These are phyloP conservation scores for Spergularia bocconei DNA, from an alignment of 148 eudicot species.

Conservation along the genomic window DNA sequence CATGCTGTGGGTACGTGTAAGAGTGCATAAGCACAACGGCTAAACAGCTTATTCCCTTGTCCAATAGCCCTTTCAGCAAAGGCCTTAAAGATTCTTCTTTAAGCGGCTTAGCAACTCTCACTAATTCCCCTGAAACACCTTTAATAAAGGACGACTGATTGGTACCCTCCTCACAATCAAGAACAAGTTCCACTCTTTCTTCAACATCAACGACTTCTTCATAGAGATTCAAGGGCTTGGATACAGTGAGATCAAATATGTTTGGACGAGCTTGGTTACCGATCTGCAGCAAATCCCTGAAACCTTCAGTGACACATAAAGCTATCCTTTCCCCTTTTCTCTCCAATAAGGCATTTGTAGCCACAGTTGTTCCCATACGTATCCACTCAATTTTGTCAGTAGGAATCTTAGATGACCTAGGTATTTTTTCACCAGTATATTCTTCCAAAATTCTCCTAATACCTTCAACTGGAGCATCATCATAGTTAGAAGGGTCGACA, in stretches of 20 bases:
- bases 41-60: slow-evolving; percentile 75
- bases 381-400: slow-evolving; percentile 96
- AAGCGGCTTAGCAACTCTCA: slow-evolving; percentile 66
- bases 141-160: slow-evolving; percentile 34
- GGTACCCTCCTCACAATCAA: slow-evolving; percentile 36
- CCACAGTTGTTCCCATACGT: slow-evolving; percentile 98
- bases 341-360: slow-evolving; percentile 90
- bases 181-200: slow-evolving; percentile 89
- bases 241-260: slow-evolving; percentile 91
- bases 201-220: slow-evolving; percentile 89
- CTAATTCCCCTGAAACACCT: slow-evolving; percentile 85
- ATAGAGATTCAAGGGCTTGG: slow-evolving; percentile 84
- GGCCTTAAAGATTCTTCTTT: slow-evolving; percentile 70
- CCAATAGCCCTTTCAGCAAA: slow-evolving; percentile 56
- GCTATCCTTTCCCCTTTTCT: slow-evolving; percentile 98
- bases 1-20: slow-evolving; percentile 88
- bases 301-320: slow-evolving; percentile 83
- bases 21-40: slow-evolving; percentile 95
- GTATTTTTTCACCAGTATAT: slow-evolving; percentile 60
- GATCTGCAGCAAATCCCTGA: slow-evolving; percentile 77
- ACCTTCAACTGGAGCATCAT: slow-evolving; percentile 97
- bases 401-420: slow-evolving; percentile 77
- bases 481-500: slow-evolving; percentile 94
- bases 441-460: slow-evolving; percentile 93
- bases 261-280: slow-evolving; percentile 97